These are phyloP conservation scores for Thermothelomyces thermophilus DNA, from an alignment of 2,329 filamentous ascomycete species.

Conservation along the genomic window DNA sequence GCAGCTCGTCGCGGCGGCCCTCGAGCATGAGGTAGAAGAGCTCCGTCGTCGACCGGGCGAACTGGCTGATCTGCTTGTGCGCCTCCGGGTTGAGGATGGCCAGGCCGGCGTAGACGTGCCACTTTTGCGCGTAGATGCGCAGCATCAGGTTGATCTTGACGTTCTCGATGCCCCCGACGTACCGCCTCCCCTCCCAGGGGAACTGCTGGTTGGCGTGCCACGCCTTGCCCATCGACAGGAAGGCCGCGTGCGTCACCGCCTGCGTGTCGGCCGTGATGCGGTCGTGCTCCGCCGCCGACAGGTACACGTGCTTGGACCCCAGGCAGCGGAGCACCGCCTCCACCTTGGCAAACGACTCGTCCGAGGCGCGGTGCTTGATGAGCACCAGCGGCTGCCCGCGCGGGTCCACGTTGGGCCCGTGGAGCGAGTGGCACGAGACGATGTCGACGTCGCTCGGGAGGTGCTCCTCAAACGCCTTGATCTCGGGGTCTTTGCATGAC, in stretches of 20 bases:
- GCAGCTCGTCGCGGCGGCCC: slow-evolving; percentile 69
- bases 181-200: slow-evolving; percentile 93
- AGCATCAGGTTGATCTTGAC: slow-evolving; percentile 98
- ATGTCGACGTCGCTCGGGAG: slow-evolving; percentile 86
- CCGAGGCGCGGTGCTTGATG: slow-evolving; percentile 84
- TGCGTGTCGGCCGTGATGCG: slow-evolving; percentile 98
- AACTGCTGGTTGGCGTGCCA: slow-evolving; percentile 96
- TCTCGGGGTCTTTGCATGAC: slow-evolving; percentile 95
- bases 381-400: slow-evolving; percentile 84
- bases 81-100: slow-evolving; percentile 95
- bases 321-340: slow-evolving; percentile 77
- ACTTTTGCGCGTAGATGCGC: slow-evolving; percentile 96
- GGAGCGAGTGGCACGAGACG: slow-evolving; percentile 91
- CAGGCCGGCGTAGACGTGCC: slow-evolving; percentile 97
- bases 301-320: slow-evolving; percentile 76
- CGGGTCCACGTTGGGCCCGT: slow-evolving; percentile 84
- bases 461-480: slow-evolving; percentile 84
- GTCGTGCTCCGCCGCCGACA: slow-evolving; percentile 83
- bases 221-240: slow-evolving; percentile 94
- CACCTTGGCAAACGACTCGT: slow-evolving; percentile 69
- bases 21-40: slow-evolving; percentile 96
- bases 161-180: slow-evolving; percentile 95
- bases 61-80: slow-evolving; percentile 87
- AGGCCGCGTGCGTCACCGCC: slow-evolving; percentile 94
- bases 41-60: slow-evolving; percentile 85